Evolutionary conservation across 2,329 filamentous ascomycete species (phyloP).

Genomic region (Diaporthe batatas): DNA sequence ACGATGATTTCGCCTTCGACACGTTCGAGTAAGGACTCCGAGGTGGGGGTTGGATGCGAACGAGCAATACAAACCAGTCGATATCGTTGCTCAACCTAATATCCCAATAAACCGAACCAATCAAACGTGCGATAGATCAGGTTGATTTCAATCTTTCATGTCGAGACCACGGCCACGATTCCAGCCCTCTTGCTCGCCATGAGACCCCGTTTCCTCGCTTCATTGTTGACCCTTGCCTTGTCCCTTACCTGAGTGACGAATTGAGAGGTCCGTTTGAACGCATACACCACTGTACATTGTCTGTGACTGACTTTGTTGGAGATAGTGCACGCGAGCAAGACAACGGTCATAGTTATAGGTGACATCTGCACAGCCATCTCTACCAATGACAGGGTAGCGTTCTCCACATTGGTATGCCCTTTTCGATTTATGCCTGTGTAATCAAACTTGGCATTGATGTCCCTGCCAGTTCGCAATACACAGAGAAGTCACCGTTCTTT

Average conservation of each 20-base stretch:
- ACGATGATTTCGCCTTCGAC: slow-evolving; percentile 37
- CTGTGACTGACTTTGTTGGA: background rate
- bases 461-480: background rate
- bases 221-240: background rate
- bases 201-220: background rate
- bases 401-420: background rate
- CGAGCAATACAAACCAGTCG: background rate
- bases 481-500: background rate
- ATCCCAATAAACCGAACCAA: background rate
- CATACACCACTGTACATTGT: too few species aligned
- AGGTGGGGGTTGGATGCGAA: background rate
- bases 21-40: slow-evolving; percentile 10
- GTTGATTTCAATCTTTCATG: background rate
- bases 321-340: background rate
- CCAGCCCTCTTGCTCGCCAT: background rate
- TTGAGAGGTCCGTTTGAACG: background rate
- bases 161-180: background rate
- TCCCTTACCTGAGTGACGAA: background rate
- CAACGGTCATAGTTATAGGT: background rate
- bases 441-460: background rate
- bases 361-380: background rate
- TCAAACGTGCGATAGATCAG: background rate
- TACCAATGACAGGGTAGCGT: background rate
- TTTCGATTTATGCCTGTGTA: background rate
- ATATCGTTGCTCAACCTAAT: background rate